These are phyloP conservation scores for Westerdykella ornata DNA, from an alignment of 2,329 filamentous ascomycete genomes.

Conservation along the genomic window DNA sequence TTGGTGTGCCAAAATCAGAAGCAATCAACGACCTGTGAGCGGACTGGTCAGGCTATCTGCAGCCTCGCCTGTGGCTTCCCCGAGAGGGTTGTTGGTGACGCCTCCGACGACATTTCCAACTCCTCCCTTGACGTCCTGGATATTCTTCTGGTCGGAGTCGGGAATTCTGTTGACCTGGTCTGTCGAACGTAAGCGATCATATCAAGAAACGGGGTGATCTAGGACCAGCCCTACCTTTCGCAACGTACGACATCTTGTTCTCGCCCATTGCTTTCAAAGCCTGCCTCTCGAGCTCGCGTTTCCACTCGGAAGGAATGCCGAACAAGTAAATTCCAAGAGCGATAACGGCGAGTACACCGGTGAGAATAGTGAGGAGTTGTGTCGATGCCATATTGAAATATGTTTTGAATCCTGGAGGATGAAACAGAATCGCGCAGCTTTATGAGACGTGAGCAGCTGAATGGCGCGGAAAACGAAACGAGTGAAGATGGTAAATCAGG, in stretches of 20 bases:
- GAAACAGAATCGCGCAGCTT: neutral
- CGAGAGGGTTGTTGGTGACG: conserved; percentile 31
- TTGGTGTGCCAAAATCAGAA: conserved; percentile 16
- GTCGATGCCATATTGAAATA: conserved; percentile 19
- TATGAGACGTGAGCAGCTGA: neutral
- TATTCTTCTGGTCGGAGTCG: conserved; percentile 33
- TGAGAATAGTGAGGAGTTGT: conserved; percentile 26
- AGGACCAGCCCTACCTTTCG: conserved; percentile 27
- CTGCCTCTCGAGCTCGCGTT: conserved; percentile 42
- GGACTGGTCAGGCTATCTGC: conserved; percentile 31
- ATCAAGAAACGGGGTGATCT: neutral
- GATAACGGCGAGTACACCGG: conserved; percentile 33
- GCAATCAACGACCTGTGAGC: conserved; percentile 35
- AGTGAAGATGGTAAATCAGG: neutral
- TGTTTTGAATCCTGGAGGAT: neutral
- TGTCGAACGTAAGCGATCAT: conserved; percentile 11
- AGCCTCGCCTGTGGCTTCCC: conserved; percentile 33
- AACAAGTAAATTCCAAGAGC: conserved; percentile 42
- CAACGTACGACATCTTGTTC: conserved; percentile 43
- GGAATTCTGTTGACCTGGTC: conserved; percentile 37
- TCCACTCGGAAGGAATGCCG: conserved; percentile 43
- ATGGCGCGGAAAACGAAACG: neutral
- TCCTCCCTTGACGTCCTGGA: conserved; percentile 34
- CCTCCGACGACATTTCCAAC: conserved; percentile 33
- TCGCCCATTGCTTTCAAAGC: conserved; percentile 49